Evolutionary conservation across 2,329 filamentous ascomycete species (phyloP), one percentile per base, ranked within the genome.

Genomic region (Pseudogymnoascus sp.): DNA sequence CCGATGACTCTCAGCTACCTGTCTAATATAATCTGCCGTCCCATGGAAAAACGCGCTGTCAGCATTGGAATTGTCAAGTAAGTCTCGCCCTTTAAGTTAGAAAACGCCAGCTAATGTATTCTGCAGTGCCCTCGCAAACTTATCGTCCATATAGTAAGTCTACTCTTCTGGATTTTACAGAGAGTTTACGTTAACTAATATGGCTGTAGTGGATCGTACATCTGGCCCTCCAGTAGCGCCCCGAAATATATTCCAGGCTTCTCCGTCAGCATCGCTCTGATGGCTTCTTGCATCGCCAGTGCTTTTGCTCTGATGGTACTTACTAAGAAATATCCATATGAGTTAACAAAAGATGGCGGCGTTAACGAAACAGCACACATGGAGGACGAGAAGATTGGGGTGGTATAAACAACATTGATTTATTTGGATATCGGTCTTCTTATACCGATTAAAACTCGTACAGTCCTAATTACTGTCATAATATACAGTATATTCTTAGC

Each of bases 21-120:
- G n/a, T 51, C 27, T 2, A 51, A 51, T 27, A 31, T 51, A 17
- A 51, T 51, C 10, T 51, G 44, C 31, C 27, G 44, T 12, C 44
- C 27, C 5, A 51, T 51, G 44, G 44, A 51, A 2, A 51, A 51
- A 51, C 44, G 44, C 13, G 44, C 44, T 15, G 44, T 51, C 8
- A 51, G 44, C n/a, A 51, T 51, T 51, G 66, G 63, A 55, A 65
- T 66, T 58, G 65, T 51, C 27, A 51, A 51, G 64, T 67, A 67
- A n/a, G 62, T 68, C 36, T 65, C 66, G 9, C 65, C 68, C 38
- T 68, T 68, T 25, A 65, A 66, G 10, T 62, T 63, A 3, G 63
- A 67, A 10, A 70, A 70, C 48, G 66, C 44, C 4, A 60, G 44
- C 29, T 60, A 51, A 61, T 17, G 12, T 48, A 21, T 44, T 61